Evolutionary conservation across 768 basidiomycete genomes (phyloP).

Genomic region (Coprinopsis sp.): DNA sequence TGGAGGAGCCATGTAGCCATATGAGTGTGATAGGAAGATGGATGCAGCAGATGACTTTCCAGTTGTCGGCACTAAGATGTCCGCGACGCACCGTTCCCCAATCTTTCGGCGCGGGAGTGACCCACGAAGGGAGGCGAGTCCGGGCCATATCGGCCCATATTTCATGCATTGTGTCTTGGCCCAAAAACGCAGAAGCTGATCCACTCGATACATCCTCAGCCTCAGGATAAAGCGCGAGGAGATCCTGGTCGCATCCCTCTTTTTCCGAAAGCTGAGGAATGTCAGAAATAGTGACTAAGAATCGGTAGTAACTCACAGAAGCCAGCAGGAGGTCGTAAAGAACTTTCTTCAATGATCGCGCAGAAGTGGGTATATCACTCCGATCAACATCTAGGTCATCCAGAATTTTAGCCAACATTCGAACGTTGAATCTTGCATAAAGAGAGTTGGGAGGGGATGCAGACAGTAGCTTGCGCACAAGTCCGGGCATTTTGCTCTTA

Average conservation of each 20-base stretch:
- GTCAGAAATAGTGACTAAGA: too few relatives aligned
- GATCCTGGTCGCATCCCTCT: background rate
- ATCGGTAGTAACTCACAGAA: too few relatives aligned
- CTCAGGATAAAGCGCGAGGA: background rate
- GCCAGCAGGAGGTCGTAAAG: too few relatives aligned
- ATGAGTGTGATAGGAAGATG: slow-evolving; percentile 27
- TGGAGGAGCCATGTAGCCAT: slow-evolving; percentile 17
- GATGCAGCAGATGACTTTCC: slow-evolving; percentile 23
- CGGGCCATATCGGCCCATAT: slow-evolving; percentile 27
- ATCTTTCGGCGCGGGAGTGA: slow-evolving; percentile 23
- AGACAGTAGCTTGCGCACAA: too few relatives aligned
- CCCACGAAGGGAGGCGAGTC: slow-evolving; percentile 27
- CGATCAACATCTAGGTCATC: too few relatives aligned
- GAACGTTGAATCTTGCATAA: too few relatives aligned
- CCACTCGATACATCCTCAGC: background rate
- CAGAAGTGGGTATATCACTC: too few relatives aligned
- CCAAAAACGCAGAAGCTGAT: slow-evolving; percentile 18
- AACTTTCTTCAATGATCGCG: too few relatives aligned
- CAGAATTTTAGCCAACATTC: too few relatives aligned
- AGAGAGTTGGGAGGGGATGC: too few relatives aligned
- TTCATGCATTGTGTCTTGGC: slow-evolving; percentile 22
- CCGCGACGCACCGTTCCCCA: slow-evolving; percentile 27
- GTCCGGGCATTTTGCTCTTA: too few relatives aligned
- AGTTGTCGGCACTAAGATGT: slow-evolving; percentile 29
- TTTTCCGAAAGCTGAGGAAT: too few relatives aligned